Base-by-base conservation (phyloP, 208 protist species). In the Strigomonas galati region DNA sequence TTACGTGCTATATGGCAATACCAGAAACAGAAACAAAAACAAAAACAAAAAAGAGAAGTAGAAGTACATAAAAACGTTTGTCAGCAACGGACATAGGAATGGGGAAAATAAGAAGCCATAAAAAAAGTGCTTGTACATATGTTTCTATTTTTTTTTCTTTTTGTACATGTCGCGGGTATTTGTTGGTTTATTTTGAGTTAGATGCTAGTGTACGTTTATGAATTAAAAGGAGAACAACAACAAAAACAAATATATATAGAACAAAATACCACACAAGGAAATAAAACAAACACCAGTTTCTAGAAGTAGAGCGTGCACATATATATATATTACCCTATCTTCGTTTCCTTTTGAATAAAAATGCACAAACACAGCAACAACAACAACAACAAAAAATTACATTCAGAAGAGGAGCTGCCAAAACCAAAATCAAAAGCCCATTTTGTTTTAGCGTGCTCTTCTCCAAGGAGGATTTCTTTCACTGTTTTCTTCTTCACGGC, bases 211-310 rank as follows among this genome's bases (percentile, higher is more conserved):
- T n/a, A n/a, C n/a, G 35, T 37, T 61, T 44, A 37, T 61, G 9
- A 28, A 1, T 9, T 46, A 43, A 43, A 28, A 23, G 49, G 23
- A 74, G 58, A 24, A 67, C 19, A 43, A 2, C 60, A 26, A 69
- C 21, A 68, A 32, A 68, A 32, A 71, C 26, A 67, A 56, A 40
- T 28, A 69, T 59, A 37, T n/a, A n/a, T n/a, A n/a, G n/a, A n/a
- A n/a, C n/a, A n/a, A n/a, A n/a, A n/a, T n/a, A n/a, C n/a, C n/a
- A n/a, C n/a, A n/a, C n/a, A n/a, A n/a, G 9, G 32, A 37, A 46
- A 19, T 19, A 46, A 46, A 46, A 46, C 6, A 37, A 37, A 37
- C 2, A 37, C 2, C 32, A 37, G 32, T 9, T 37, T 2, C 6
- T 9, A 12, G 9, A 37, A 37, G 32, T 37, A 37, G 9, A 9